Conservation (phyloP, 495 filamentous ascomycete genomes). For the Hypoxylon trugodes region DNA sequence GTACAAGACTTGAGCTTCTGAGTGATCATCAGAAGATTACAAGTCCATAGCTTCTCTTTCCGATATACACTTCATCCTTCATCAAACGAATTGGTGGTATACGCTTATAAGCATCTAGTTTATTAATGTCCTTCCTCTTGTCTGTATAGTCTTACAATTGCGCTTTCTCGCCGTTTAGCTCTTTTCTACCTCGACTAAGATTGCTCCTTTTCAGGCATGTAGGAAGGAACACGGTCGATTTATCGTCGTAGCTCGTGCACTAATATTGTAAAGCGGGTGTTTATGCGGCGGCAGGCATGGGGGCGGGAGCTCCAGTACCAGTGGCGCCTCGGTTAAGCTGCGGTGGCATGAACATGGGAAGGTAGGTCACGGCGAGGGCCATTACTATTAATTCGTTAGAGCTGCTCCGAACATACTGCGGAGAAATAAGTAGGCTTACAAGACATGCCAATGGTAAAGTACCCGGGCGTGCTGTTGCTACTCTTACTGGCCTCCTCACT, state of each 20-base stretch:
- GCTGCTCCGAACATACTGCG: too few species aligned
- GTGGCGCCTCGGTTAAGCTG: constrained; percentile 46
- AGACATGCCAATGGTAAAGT: constrained; percentile 86
- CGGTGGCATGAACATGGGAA: constrained; percentile 83
- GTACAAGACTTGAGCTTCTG: background rate
- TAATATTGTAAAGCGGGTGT: too few species aligned
- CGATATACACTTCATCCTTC: background rate
- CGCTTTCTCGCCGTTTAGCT: background rate
- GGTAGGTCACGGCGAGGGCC: constrained; percentile 81
- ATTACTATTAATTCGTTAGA: constrained; percentile 63
- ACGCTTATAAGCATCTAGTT: background rate
- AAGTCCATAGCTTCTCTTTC: background rate
- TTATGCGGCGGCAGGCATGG: constrained; percentile 27
- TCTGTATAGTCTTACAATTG: background rate
- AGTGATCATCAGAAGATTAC: background rate
- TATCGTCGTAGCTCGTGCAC: too few species aligned
- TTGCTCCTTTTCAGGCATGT: too few species aligned
- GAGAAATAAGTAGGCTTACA: too few species aligned
- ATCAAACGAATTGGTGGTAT: too few species aligned
- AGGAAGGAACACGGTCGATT: too few species aligned
- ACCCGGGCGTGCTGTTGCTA: constrained; percentile 74
- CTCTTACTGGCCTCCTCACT: constrained; percentile 73
- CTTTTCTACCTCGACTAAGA: too few species aligned
- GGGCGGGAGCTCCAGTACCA: constrained; percentile 55
- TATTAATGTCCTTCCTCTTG: background rate